Evolutionary conservation across 306 rosid species (phyloP), one percentile per base, ranked within the genome.

Genomic region (Gastrolobium bilobum): DNA sequence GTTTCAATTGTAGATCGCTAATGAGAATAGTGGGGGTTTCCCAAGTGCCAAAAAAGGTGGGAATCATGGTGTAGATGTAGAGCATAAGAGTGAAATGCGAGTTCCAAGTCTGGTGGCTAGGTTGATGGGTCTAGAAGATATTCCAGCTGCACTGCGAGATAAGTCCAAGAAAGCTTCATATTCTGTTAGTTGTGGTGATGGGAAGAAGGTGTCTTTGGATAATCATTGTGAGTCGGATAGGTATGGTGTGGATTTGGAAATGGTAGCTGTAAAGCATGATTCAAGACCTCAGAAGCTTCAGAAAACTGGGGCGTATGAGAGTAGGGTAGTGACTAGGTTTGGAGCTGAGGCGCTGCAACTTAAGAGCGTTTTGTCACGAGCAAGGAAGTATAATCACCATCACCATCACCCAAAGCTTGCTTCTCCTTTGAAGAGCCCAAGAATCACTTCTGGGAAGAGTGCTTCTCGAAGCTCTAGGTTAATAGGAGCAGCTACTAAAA

Each of bases 211-310:
- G 6, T 75, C 78, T 60, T 14, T 39, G 52, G 64, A 39, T 62
- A 56, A 64, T 13, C 61, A 26, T 26, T 57, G 68, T 81, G 89
- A 63, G 76, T 74, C 57, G 77, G 88, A 82, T 53, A 82, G 82
- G 65, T 80, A 65, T 56, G 91, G 62, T 6, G 5, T 71, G 75
- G 84, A 83, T 85, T 79, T 79, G 82, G 98, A 86, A 61, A 89
- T 64, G 10, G 83, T 80, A 72, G 75, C 77, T 67, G 82, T 51
- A 7, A 90, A 87, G 84, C 84, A 86, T 43, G 97, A 94, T 64
- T 86, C 87, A 39, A 88, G 97, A 82, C 97, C 98, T 82, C 97
- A 87, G 81, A 94, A 92, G 86, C 90, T 94, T 85, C 97, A 89
- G 83, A 94, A 85, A 76, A 92, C 94, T 0, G 92, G 72, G 31